Evolutionary conservation across 129 eudicot species (phyloP), one percentile per base, ranked within the genome.

Genomic region (Cynara cardunculus): DNA sequence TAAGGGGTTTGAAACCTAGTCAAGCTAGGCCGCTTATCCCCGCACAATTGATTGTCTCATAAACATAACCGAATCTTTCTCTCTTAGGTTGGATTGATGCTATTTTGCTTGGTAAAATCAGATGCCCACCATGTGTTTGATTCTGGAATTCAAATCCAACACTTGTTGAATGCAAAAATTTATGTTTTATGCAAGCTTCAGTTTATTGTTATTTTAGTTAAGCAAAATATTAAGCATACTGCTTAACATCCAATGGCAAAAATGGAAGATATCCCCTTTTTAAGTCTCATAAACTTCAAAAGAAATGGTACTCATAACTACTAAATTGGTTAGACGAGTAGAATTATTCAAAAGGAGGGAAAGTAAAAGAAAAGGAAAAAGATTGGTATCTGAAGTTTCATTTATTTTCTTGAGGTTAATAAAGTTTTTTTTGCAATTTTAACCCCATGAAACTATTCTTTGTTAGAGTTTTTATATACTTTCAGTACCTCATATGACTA

Each of bases 121-220:
- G 25, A 19, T 56, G 65, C 65, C 7, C 65, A 56, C 65, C 65
- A 56, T 1, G 65, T 56, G 59, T 76, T 62, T 9, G 16, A 28
- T 64, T 61, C 7, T 22, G 69, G 28, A 76, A 30, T 62, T 76
- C 24, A 76, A 76, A 35, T 2, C 31, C 25, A 2, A 39, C 22
- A 78, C 65, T 66, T 77, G 41, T 21, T 65, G 49, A n/a, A 14
- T 77, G 73, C 81, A 66, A 16, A 56, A 56, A n/a, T 18, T 56
- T 56, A 56, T n/a, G 24, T 7, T 65, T 53, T 22, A 21, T 14
- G 64, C 62, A 22, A 72, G 12, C 9, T 34, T 34, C 5, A 72
- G 27, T 2, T 72, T 2, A 21, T 8, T 6, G 1, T 35, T 76
- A 12, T 76, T 21, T 56, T 75, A 25, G 28, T 76, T 27, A 76